A percentile compares a stretch with the other conserved stretches of the same genome.
Conservation (phyloP, 73 alveolate genomes). For the Paramecium sonneborni region DNA sequence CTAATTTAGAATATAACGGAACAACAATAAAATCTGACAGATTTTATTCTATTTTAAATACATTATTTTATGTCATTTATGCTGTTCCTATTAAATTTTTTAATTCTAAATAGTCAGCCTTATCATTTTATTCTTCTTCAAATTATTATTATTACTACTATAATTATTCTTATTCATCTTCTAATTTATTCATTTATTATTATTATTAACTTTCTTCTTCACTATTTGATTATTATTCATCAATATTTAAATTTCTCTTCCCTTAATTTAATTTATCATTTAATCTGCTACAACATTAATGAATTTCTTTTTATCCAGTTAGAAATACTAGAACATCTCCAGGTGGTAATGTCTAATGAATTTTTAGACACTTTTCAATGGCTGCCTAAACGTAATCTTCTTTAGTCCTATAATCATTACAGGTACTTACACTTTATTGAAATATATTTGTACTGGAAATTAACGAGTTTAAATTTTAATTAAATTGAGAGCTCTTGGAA, state of each 20-base stretch:
- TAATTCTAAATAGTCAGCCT: slow-evolving; percentile 62
- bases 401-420: slow-evolving; percentile 83
- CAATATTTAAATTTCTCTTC: slow-evolving; percentile 25
- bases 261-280: slow-evolving; percentile 73
- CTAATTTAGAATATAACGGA: slow-evolving; percentile 87
- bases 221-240: slow-evolving; percentile 25
- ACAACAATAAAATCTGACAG: slow-evolving; percentile 62
- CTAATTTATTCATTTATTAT: slow-evolving; percentile 50
- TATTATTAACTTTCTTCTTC: slow-evolving; percentile 15
- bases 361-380: slow-evolving; percentile 89
- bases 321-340: slow-evolving; percentile 96
- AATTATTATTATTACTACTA: background rate
- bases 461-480: slow-evolving; percentile 92
- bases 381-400: slow-evolving; percentile 95
- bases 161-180: slow-evolving; percentile 11
- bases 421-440: slow-evolving; percentile 32
- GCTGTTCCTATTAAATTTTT: slow-evolving; percentile 65
- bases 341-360: slow-evolving; percentile 90
- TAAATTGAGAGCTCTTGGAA: slow-evolving; percentile 68
- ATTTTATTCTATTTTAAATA: slow-evolving; percentile 44
- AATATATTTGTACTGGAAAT: slow-evolving; percentile 89
- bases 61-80: slow-evolving; percentile 71
- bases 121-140: background rate
- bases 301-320: slow-evolving; percentile 95
- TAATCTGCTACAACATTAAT: slow-evolving; percentile 81